Base-by-base conservation (phyloP, 768 basidiomycete genomes). In the Suillus lakei region DNA sequence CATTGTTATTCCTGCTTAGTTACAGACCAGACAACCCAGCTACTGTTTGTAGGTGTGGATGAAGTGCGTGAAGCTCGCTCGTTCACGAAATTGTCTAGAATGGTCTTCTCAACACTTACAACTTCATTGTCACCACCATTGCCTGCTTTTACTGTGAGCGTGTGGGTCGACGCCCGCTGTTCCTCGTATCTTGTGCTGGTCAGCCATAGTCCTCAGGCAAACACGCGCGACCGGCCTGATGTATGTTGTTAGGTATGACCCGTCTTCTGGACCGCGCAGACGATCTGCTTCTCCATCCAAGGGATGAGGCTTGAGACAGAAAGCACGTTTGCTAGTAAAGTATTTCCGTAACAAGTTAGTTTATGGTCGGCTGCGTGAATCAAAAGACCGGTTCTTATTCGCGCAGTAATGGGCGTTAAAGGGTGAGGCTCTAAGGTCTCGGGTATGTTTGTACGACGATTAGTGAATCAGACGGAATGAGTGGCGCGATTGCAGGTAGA, bases 31-130 rank as follows among this genome's bases (percentile, higher is more conserved):
- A 79, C 76, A 28, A 81, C 78, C 2, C 85, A 85, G 74, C 70
- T 80, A 9, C 69, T 80, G 41, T 77, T 79, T 53, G 82, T 82
- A 66, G 66, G 80, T 70, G 15, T 21, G 13, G 23, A 10, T 5
- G 18, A 38, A 12, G 18, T 13, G 6, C 21, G 12, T 16, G 8
- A 48, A 28, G 48, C 51, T 53, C 15, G 1, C 23, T 26, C 18
- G 30, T 39, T 58, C n/a, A 63, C 51, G 21, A 26, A 43, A 26
- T 30, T 30, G 8, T 23, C 13, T 66, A 85, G 82, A 87, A 88
- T 69, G 86, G 85, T 59, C 72, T 84, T 64, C 74, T 88, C 39
- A 82, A 84, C 68, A 84, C 87, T 65, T 88, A 78, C 74, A 87
- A 87, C 73, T 83, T 88, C 61, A 72, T 84, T 63, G 76, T 85